Evolutionary conservation across 768 basidiomycete genomes (phyloP).

Genomic region (Polyporus arcularius): DNA sequence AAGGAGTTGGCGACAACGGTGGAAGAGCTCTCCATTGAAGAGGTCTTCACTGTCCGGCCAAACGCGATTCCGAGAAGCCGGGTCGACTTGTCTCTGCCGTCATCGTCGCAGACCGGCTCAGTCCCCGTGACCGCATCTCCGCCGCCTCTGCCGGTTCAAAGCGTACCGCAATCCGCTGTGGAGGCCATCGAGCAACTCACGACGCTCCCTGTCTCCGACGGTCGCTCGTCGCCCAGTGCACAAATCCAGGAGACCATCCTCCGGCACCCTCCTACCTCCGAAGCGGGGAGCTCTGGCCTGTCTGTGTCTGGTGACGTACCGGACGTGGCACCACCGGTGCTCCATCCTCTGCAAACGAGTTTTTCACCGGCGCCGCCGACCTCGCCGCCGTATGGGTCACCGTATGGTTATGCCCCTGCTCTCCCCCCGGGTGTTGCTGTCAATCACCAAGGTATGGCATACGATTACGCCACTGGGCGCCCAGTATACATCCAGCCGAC

Average conservation of each 20-base stretch:
- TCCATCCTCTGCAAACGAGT: slow-evolving; percentile 46
- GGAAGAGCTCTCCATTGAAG: slow-evolving; percentile 48
- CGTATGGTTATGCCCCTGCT: slow-evolving; percentile 58
- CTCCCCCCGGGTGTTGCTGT: slow-evolving; percentile 72
- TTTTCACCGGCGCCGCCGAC: slow-evolving; percentile 41
- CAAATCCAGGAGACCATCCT: slow-evolving; percentile 52
- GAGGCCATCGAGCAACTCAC: slow-evolving; percentile 13
- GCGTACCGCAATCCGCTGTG: slow-evolving; percentile 13
- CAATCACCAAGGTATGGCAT: slow-evolving; percentile 77
- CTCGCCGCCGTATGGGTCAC: slow-evolving; percentile 67
- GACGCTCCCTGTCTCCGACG: slow-evolving; percentile 6
- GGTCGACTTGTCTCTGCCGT: slow-evolving; percentile 27
- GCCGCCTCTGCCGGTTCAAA: neutral
- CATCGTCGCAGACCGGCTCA: slow-evolving; percentile 16
- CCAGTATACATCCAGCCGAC: slow-evolving; percentile 66
- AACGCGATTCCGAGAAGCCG: slow-evolving; percentile 43
- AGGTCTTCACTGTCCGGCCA: slow-evolving; percentile 59
- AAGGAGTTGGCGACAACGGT: slow-evolving; percentile 27
- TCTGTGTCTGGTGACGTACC: slow-evolving; percentile 11
- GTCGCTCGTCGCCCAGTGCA: slow-evolving; percentile 18
- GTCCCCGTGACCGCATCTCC: neutral
- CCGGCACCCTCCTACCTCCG: slow-evolving; percentile 35
- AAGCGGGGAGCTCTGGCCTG: slow-evolving; percentile 17
- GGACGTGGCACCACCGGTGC: slow-evolving; percentile 37
- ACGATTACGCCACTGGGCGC: slow-evolving; percentile 80